Conservation (phyloP, 345 rosid species). For the Pseudoturritis turrita region DNA sequence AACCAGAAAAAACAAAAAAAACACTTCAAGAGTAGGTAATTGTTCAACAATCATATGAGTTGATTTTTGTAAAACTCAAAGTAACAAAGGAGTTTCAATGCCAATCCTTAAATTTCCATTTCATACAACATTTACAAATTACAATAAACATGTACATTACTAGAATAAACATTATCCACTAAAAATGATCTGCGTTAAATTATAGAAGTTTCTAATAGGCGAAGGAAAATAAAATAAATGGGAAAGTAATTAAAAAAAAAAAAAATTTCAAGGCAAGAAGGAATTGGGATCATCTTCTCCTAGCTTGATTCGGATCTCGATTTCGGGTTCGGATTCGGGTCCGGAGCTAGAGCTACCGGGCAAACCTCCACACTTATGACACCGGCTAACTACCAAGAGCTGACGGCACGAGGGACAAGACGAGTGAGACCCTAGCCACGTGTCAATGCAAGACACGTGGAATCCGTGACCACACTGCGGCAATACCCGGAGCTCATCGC, state of each 20-base stretch:
- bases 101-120: constrained; percentile 9
- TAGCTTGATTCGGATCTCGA: constrained; percentile 27
- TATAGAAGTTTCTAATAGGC: not conserved
- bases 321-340: constrained; percentile 32
- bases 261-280: constrained; percentile 52
- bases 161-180: constrained; percentile 15
- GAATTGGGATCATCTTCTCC: constrained; percentile 49
- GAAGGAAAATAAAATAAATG: not conserved
- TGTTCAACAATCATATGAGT: not conserved
- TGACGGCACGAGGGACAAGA: constrained; percentile 96
- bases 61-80: not conserved
- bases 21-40: too few species aligned
- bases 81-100: not conserved
- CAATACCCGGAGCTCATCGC: constrained; percentile 74
- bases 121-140: constrained; percentile 17
- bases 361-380: constrained; percentile 69
- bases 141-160: constrained; percentile 19
- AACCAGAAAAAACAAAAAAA: too few species aligned
- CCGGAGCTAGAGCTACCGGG: constrained; percentile 41
- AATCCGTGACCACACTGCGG: constrained; percentile 94
- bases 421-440: constrained; percentile 90
- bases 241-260: not conserved
- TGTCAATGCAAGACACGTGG: constrained; percentile 87
- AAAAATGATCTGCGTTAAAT: constrained; percentile 2
- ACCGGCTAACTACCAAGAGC: constrained; percentile 51